phyloP scores from a whole-genome alignment of 2,329 filamentous ascomycete species.

The Elsinoe batatas region DNA sequence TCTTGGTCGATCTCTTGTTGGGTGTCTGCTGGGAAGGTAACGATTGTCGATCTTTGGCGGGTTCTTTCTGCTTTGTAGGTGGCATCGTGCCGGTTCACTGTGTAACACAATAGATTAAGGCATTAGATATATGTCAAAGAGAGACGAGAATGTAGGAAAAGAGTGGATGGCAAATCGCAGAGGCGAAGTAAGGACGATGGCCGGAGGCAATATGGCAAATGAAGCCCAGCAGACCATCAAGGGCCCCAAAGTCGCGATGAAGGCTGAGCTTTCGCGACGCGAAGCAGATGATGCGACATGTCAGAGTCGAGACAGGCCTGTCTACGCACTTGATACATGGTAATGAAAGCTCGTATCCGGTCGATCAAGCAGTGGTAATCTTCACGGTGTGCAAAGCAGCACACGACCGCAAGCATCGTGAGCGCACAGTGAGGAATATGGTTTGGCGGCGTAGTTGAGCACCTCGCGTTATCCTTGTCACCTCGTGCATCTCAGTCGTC shows the following conservation, averaged over 20 bases:
- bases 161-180: background rate
- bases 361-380: background rate
- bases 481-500: background rate
- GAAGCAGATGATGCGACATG: background rate
- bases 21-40: background rate
- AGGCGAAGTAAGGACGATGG: background rate
- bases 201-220: no score
- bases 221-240: no score
- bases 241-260: background rate
- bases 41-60: background rate
- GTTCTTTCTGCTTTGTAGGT: background rate
- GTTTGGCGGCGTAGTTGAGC: no score
- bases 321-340: background rate
- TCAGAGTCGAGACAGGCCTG: background rate
- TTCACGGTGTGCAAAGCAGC: background rate
- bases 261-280: background rate
- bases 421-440: background rate
- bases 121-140: background rate
- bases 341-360: background rate
- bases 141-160: background rate
- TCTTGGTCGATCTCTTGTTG: background rate
- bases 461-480: background rate
- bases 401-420: background rate
- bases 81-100: background rate
- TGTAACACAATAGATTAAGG: background rate